A percentile compares a stretch with the other conserved stretches of the same genome.
Conservation (phyloP, 805 yeast species). For the Tetrapisispora taiwanensis region DNA sequence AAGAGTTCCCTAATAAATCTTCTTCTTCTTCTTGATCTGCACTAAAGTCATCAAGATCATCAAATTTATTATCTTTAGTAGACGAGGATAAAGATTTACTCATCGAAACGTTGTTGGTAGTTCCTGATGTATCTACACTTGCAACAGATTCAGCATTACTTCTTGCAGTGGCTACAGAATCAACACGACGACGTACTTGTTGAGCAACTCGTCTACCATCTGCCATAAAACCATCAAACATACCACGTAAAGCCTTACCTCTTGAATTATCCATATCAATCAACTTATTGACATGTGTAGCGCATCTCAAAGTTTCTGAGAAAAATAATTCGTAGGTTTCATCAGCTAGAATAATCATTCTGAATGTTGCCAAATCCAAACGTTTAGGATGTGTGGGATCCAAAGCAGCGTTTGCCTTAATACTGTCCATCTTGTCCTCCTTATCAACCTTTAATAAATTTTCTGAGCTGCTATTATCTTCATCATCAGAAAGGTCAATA, state of each 20-base stretch:
- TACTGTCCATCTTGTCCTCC: constrained; percentile 22
- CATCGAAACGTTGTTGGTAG: not conserved
- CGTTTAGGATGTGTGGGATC: constrained; percentile 71
- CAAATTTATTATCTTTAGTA: constrained; percentile 14
- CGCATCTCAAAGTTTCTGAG: constrained; percentile 51
- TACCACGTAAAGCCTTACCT: constrained; percentile 59
- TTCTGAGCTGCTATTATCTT: constrained; percentile 13
- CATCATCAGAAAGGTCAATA: constrained; percentile 36
- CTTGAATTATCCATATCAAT: constrained; percentile 35
- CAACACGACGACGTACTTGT: constrained; percentile 82
- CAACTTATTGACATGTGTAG: constrained; percentile 56
- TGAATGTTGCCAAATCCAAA: constrained; percentile 74
- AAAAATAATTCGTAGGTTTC: constrained; percentile 86
- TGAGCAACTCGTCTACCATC: constrained; percentile 89
- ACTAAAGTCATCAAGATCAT: constrained; percentile 26
- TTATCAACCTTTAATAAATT: constrained; percentile 4
- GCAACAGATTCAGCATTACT: constrained; percentile 7
- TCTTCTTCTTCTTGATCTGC: constrained; percentile 22
- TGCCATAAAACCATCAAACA: constrained; percentile 83
- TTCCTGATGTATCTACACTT: constrained; percentile 9
- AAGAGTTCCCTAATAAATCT: constrained; percentile 20
- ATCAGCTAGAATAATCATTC: constrained; percentile 91
- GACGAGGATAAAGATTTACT: constrained; percentile 3
- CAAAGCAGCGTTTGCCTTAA: constrained; percentile 66
- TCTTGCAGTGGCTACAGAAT: constrained; percentile 42